Evolutionary conservation across 345 rosid genomes (phyloP).

Genomic region (Geranium brycei): DNA sequence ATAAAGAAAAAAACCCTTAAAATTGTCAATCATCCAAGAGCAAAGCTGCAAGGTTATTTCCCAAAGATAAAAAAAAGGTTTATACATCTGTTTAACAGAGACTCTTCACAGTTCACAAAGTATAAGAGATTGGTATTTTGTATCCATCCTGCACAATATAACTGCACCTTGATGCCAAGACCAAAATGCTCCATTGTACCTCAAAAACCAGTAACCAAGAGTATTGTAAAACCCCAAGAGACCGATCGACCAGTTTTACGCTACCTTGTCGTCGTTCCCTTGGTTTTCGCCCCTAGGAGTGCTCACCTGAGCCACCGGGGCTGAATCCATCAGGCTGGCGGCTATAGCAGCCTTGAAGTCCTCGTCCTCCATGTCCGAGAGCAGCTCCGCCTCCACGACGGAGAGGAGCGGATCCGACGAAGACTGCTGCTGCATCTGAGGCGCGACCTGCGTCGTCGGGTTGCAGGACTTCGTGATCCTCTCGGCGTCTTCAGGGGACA

Average conservation of each 20-base stretch:
- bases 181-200: constrained; percentile 6
- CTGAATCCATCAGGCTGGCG: constrained; percentile 71
- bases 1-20: not conserved
- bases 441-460: constrained; percentile 21
- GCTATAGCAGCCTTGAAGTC: constrained; percentile 86
- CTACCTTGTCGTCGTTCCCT: constrained; percentile 16
- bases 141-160: not conserved
- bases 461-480: constrained; percentile 52
- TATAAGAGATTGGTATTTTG: not conserved
- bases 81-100: not conserved
- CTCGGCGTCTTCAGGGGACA: constrained; percentile 80
- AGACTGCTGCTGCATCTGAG: constrained; percentile 21
- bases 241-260: constrained; percentile 12
- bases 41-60: not conserved
- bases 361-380: constrained; percentile 54
- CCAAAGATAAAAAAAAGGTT: not conserved
- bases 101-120: not conserved
- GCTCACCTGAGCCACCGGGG: constrained; percentile 29
- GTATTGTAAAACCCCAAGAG: constrained; percentile 1
- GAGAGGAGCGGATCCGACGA: constrained; percentile 16
- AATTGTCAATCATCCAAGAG: not conserved
- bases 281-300: constrained; percentile 21
- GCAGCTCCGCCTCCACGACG: constrained; percentile 24
- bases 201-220: not conserved
- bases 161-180: not conserved